Evolutionary conservation across 2,329 filamentous ascomycete species (phyloP), one percentile per base, ranked within the genome.

Genomic region (Calonectria crousiana): DNA sequence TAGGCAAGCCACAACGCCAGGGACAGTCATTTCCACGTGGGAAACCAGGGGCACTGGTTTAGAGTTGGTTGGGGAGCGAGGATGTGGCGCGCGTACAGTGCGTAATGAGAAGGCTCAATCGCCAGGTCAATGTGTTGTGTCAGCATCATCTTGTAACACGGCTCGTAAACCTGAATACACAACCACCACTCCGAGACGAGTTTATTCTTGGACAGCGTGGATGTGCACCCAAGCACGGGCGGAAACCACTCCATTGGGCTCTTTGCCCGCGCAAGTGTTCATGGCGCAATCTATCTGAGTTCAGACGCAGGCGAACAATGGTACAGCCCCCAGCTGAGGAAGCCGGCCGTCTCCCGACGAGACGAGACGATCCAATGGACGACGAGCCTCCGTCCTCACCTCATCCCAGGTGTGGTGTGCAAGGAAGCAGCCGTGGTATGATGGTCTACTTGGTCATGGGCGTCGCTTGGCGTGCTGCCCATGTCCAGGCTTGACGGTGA

Each of bases 401-500:
- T 16, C 52, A 30, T 53, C 51, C 44, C 38, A 38, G 58, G n/a
- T 32, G 64, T 38, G 71, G 66, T 68, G 68, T 38, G 69, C 71
- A 69, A 56, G 71, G 65, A 68, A 56, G n/a, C 51, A 41, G 69
- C 66, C 58, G 38, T 72, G 62, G 51, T 23, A 62, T 60, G 52
- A 62, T 58, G 52, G 64, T 26, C 52, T 23, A 49, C 20, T 9
- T 30, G 32, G 60, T 30, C 38, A 70, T 64, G 58, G 56, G 60
- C 30, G 20, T 71, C 32, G 52, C 66, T 74, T 68, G 67, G 67
- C 66, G 64, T 52, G 60, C 69, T 70, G 65, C 47, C 66, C 78
- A 78, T 78, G 56, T 75, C 72, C 70, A 66, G 75, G 75, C 72
- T 74, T 77, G 77, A 77, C 60, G 78, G 76, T 74, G 75, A 68